These are phyloP conservation scores for Carex sylvatica DNA, from an alignment of 202 grass and related monocot species.

Conservation along the genomic window DNA sequence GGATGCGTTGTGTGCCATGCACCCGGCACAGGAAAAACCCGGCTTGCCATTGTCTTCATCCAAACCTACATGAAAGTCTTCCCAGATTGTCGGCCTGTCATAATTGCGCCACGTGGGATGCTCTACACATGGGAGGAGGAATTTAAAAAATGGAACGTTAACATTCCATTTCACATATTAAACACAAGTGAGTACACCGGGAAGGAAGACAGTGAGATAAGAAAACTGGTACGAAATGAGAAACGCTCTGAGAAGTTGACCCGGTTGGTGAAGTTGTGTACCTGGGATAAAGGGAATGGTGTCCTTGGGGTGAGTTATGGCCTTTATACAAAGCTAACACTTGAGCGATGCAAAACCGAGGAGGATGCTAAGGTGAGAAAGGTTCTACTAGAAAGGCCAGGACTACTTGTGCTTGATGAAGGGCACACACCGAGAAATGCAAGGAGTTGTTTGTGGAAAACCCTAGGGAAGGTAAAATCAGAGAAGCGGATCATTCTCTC, in stretches of 20 bases:
- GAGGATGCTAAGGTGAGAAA: slow-evolving; percentile 56
- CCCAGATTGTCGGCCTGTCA: slow-evolving; percentile 72
- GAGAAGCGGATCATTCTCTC: slow-evolving; percentile 89
- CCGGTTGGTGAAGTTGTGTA: slow-evolving; percentile 70
- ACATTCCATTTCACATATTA: slow-evolving; percentile 85
- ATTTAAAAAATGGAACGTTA: slow-evolving; percentile 78
- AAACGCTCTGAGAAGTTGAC: slow-evolving; percentile 47
- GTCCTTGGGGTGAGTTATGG: slow-evolving; percentile 91
- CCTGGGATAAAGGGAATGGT: slow-evolving; percentile 67
- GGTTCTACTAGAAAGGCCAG: slow-evolving; percentile 79
- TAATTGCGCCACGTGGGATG: slow-evolving; percentile 85
- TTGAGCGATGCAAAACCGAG: slow-evolving; percentile 41
- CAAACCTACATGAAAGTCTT: slow-evolving; percentile 88
- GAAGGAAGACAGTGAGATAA: slow-evolving; percentile 66
- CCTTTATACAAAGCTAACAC: slow-evolving; percentile 65
- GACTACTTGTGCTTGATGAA: slow-evolving; percentile 87
- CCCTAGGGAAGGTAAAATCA: slow-evolving; percentile 70
- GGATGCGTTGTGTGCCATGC: slow-evolving; percentile 94
- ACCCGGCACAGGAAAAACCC: slow-evolving; percentile 87
- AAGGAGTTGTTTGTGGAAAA: slow-evolving; percentile 69
- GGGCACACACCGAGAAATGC: slow-evolving; percentile 91
- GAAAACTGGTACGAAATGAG: slow-evolving; percentile 52
- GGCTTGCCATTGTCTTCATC: slow-evolving; percentile 82
- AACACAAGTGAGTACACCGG: slow-evolving; percentile 70
- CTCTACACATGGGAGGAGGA: slow-evolving; percentile 93